phyloP scores from a whole-genome alignment of 148 eudicot genomes.

The Vaccinium myrtillus region DNA sequence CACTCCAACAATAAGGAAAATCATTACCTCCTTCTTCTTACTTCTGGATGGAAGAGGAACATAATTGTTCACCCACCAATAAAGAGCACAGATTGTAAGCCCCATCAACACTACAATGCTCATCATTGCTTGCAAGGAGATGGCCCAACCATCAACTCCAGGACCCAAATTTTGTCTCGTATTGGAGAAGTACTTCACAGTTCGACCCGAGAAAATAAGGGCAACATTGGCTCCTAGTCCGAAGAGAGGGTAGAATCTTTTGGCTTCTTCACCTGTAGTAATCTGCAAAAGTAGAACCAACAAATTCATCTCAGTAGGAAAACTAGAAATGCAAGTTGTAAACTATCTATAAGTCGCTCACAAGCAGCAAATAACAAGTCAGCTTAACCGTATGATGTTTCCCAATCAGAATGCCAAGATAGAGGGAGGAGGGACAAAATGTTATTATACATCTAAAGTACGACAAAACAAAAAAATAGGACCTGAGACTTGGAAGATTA shows the following conservation, averaged over 20 bases:
- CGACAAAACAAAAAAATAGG: no score
- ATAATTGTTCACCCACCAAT: conserved; percentile 94
- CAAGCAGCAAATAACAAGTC: no score
- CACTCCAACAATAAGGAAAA: no score
- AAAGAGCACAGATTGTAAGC: conserved; percentile 61
- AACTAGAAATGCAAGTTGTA: background rate
- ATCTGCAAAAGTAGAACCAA: conserved; percentile 47
- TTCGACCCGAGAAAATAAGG: conserved; percentile 96
- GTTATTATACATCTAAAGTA: no score
- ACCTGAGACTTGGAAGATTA: no score
- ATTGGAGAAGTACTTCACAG: conserved; percentile 92
- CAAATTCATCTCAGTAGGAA: background rate
- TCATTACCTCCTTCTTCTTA: conserved; percentile 86
- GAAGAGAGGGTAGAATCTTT: conserved; percentile 86
- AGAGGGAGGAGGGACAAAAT: no score
- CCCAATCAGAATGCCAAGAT: no score
- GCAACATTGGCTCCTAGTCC: conserved; percentile 99
- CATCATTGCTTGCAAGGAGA: conserved; percentile 96
- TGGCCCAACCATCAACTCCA: conserved; percentile 98
- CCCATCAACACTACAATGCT: conserved; percentile 95
- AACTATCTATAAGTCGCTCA: background rate
- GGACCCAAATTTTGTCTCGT: conserved; percentile 77
- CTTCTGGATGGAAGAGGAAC: conserved; percentile 87
- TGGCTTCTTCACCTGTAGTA: conserved; percentile 95
- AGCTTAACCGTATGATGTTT: no score